Base-by-base conservation (phyloP, 2,329 filamentous ascomycete genomes). In the Parastagonospora nodorum region DNA sequence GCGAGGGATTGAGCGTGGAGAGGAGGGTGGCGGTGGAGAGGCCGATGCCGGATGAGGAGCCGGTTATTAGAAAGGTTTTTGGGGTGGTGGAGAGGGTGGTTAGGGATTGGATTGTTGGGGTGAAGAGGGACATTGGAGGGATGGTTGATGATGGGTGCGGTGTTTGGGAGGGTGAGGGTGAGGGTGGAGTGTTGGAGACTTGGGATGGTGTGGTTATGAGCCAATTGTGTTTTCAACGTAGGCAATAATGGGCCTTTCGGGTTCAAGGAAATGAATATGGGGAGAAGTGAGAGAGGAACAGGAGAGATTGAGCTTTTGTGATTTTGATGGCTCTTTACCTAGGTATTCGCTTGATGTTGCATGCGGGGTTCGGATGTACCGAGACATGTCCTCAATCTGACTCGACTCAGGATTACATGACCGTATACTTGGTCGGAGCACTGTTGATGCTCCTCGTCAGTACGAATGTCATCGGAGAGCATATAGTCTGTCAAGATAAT, bases 31-130 rank as follows among this genome's bases (percentile, higher is more conserved):
- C 74, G 14, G 75, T 77, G 57, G 73, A 67, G 19, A 76, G 71
- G 8, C 75, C 75, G 28, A 77, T 77, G 42, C 75, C 75, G 6
- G 71, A 72, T 12, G 70, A 68, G 36, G 72, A 68, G 45, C 75
- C 72, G n/a, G 75, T 74, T 43, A 77, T 74, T 44, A 76, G 54
- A 42, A 73, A 66, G 1, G 67, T 72, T 51, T 69, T 69, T 2
- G 68, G 55, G 11, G 48, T 59, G 8, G 61, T 60, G 43, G 64
- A 60, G 27, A 71, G 50, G n/a, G 41, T 54, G 12, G 37, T 48
- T 41, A 32, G 70, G 54, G 16, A 48, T 35, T 14, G 60, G 48
- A 12, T 49, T 27, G 7, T 60, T 53, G 19, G 67, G 64, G 31
- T 64, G 50, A 72, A 67, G 14, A 67, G 56, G 0, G 67, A 45